Conservation (phyloP, 2,329 filamentous ascomycete genomes). For the Aspergillus fructus region DNA sequence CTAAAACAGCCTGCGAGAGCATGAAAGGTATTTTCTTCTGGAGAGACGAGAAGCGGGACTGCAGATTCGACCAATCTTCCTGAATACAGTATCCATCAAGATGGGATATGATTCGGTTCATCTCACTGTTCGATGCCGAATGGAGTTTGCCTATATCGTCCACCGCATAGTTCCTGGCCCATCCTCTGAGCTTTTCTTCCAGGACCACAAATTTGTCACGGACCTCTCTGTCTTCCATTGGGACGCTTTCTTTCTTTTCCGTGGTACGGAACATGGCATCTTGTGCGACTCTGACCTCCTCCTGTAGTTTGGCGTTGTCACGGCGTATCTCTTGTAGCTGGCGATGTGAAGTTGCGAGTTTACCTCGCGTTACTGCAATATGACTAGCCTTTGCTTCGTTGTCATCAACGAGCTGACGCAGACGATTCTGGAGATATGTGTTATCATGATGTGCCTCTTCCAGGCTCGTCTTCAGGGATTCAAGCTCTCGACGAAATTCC, state of each 20-base stretch:
- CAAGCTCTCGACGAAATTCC: neutral
- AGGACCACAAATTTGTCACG: neutral
- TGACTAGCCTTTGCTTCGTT: neutral
- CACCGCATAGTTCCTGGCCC: neutral
- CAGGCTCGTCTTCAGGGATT: neutral
- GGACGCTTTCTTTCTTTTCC: neutral
- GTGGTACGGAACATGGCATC: neutral
- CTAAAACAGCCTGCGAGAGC: neutral
- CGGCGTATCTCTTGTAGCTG: neutral
- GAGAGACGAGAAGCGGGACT: neutral
- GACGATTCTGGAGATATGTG: neutral
- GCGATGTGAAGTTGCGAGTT: neutral
- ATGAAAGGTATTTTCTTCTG: neutral
- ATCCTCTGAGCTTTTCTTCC: neutral
- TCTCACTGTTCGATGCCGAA: neutral
- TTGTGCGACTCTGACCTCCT: neutral
- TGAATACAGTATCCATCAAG: neutral
- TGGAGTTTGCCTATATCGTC: neutral
- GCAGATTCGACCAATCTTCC: neutral
- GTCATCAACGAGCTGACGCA: neutral
- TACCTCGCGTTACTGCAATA: neutral
- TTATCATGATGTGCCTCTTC: neutral
- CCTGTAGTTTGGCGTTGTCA: neutral
- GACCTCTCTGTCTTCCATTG: neutral
- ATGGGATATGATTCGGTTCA: neutral